phyloP scores from a whole-genome alignment of 768 basidiomycete genomes.

The Candolleomyces efflorescens region DNA sequence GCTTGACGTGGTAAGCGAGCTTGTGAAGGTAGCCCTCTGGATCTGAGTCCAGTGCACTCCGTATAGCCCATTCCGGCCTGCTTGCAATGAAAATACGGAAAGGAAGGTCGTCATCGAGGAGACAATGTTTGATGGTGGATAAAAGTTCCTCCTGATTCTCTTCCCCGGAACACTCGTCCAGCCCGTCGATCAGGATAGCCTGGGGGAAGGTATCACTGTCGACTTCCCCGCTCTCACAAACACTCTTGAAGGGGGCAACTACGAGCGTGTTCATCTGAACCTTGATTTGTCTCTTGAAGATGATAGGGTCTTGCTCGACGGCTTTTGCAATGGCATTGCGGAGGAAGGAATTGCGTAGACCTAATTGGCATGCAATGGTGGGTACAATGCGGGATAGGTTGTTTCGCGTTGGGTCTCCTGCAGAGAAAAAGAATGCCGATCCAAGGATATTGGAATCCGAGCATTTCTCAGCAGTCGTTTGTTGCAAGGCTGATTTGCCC shows the following conservation, averaged over 20 bases:
- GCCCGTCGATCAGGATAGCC: conserved; percentile 7
- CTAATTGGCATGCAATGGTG: conserved; percentile 10
- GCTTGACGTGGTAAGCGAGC: no score
- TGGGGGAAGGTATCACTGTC: not conserved
- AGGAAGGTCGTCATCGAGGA: not conserved
- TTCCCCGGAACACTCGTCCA: conserved; percentile 10
- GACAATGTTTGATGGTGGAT: conserved; percentile 1
- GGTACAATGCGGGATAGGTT: not conserved
- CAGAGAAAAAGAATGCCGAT: not conserved
- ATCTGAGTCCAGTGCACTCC: no score
- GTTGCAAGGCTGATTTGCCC: not conserved
- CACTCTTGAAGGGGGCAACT: not conserved
- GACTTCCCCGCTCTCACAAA: not conserved
- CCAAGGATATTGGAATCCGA: not conserved
- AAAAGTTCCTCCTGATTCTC: conserved; percentile 8
- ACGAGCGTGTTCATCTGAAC: conserved; percentile 8
- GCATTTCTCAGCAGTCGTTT: not conserved
- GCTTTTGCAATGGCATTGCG: not conserved
- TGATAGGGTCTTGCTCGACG: not conserved
- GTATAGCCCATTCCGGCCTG: conserved; percentile 6
- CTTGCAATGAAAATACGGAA: conserved; percentile 13
- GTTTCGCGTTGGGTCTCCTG: not conserved
- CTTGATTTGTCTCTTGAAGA: not conserved
- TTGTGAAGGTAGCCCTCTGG: no score
- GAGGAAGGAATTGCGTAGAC: not conserved